Evolutionary conservation across 345 rosid species (phyloP), one percentile per base, ranked within the genome.

Genomic region (Eucalyptus cloeziana): DNA sequence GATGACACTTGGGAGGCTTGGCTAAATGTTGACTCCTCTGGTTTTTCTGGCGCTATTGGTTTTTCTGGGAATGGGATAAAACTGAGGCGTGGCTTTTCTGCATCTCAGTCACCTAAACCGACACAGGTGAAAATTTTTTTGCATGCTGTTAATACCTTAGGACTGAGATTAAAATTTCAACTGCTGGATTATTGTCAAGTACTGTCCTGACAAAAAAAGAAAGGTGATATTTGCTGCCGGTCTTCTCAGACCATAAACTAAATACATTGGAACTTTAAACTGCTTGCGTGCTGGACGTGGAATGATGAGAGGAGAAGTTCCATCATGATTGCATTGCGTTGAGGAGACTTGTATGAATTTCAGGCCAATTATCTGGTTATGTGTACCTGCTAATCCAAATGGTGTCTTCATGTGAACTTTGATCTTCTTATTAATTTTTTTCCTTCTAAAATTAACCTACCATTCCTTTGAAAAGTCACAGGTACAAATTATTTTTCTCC

Each of bases 1-100:
- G 99, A 97, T 92, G 91, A 95, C 88, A 97, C 98, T 43, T 98
- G 99, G 99, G 99, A 98, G 92, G 98, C 99, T 62, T 97, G 97
- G 98, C 96, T 98, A 85, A 96, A 92, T 91, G 96, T 93, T 89
- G 99, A 97, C 90, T 94, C 96, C 43, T 94, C 96, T 90, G 96
- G 99, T 27, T 93, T 97, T 93, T 92, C 97, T 79, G 90, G 96
- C 89, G 88, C 95, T 87, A 89, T 97, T 90, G 93, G 94, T 87
- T 93, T 96, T 83, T 87, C 95, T 87, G 96, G 98, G 88, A 95
- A 90, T 91, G 98, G 96, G 89, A 91, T 96, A 86, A 95, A 96
- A 95, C 92, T 98, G 90, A 94, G 99, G 91, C 98, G 99, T 92
- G 99, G 99, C 88, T 98, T 94, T 92, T 92, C 98, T 30, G 92